These are phyloP conservation scores for Rosellinia necatrix DNA, from an alignment of 2,329 filamentous ascomycete genomes.

Conservation along the genomic window DNA sequence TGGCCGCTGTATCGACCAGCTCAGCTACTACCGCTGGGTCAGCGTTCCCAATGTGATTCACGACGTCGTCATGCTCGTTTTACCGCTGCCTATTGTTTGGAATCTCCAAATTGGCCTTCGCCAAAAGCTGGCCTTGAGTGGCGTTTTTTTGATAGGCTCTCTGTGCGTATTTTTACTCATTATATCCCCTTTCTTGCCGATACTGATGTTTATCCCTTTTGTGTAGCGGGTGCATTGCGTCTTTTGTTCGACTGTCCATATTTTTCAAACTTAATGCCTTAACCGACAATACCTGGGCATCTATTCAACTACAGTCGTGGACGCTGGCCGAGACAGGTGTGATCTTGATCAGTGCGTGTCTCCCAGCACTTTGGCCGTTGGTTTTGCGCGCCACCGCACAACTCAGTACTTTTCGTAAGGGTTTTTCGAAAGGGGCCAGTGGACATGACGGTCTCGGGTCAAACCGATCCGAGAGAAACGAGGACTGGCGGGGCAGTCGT, in stretches of 20 bases:
- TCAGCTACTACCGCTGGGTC: conserved; percentile 17
- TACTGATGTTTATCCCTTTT: not conserved
- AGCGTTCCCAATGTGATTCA: conserved; percentile 24
- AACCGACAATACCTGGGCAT: conserved; percentile 25
- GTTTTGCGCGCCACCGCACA: not conserved
- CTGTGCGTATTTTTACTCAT: conserved; percentile 14
- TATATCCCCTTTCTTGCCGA: too few relatives aligned
- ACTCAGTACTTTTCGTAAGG: not conserved
- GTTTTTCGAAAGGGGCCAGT: not conserved
- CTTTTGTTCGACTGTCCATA: conserved; percentile 23
- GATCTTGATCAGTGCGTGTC: conserved; percentile 25
- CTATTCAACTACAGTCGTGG: conserved; percentile 25
- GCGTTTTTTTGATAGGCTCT: conserved; percentile 26
- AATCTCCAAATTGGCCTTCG: conserved; percentile 21
- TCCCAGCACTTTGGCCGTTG: conserved; percentile 14
- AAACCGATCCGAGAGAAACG: not conserved
- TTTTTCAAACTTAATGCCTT: conserved; percentile 23
- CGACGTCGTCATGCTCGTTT: conserved; percentile 26
- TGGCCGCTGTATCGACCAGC: conserved; percentile 16
- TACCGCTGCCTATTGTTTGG: conserved; percentile 24
- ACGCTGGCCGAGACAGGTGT: conserved; percentile 25
- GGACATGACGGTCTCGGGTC: not conserved
- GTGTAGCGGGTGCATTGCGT: conserved; percentile 24
- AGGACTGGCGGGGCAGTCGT: conserved; percentile 5
- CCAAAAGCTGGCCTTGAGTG: conserved; percentile 25